These are phyloP conservation scores for Aspergillus uvarum DNA, from an alignment of 2,329 filamentous ascomycete genomes.

Conservation along the genomic window DNA sequence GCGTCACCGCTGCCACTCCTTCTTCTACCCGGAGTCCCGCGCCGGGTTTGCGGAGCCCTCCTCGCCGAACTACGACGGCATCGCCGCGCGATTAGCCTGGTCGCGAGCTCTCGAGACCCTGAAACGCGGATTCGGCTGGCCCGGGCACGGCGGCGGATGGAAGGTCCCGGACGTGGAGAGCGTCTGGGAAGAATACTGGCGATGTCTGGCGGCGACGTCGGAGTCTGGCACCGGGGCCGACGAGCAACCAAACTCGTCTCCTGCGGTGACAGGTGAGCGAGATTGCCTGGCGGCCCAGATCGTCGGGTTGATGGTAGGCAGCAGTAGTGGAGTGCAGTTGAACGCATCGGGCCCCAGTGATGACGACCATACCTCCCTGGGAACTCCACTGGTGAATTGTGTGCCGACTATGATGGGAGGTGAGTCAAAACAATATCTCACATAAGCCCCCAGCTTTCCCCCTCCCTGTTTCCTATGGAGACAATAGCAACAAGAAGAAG, in stretches of 20 bases:
- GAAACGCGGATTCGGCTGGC: slow-evolving; percentile 56
- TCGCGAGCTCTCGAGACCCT: slow-evolving; percentile 60
- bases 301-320: slow-evolving; percentile 19
- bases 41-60: slow-evolving; percentile 68
- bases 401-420: slow-evolving; percentile 40
- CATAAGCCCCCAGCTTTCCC: slow-evolving; percentile 1
- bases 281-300: slow-evolving; percentile 22
- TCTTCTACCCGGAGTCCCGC: slow-evolving; percentile 54
- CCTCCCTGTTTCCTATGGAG: not conserved
- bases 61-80: slow-evolving; percentile 60
- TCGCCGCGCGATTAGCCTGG: slow-evolving; percentile 65
- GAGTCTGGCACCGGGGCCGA: not conserved
- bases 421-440: slow-evolving; percentile 2
- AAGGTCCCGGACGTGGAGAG: slow-evolving; percentile 36
- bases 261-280: slow-evolving; percentile 16
- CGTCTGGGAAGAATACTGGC: slow-evolving; percentile 41
- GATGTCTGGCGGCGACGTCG: slow-evolving; percentile 19
- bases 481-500: no score
- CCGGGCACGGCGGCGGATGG: slow-evolving; percentile 28
- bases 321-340: slow-evolving; percentile 1
- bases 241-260: not conserved
- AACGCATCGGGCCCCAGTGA: slow-evolving; percentile 9
- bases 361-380: slow-evolving; percentile 10
- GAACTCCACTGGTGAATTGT: slow-evolving; percentile 34
- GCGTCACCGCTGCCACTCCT: slow-evolving; percentile 40